Conservation (phyloP, 768 basidiomycete species). For the Mycena leptocephala region DNA sequence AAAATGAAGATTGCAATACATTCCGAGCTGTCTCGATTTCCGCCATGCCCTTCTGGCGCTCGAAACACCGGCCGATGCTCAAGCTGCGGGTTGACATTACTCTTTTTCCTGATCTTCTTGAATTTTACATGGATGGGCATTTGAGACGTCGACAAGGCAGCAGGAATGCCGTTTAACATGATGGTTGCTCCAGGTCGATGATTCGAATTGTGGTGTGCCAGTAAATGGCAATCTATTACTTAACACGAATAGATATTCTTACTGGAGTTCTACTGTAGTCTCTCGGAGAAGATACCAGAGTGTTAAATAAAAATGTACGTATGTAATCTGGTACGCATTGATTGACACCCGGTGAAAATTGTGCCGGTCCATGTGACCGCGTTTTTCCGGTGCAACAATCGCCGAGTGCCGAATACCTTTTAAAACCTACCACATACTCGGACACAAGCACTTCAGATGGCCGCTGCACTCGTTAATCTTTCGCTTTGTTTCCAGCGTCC, state of each 20-base stretch:
- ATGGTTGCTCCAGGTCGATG: no score
- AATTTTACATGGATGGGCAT: slow-evolving; percentile 1
- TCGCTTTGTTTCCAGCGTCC: slow-evolving; percentile 32
- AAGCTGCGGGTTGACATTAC: neutral
- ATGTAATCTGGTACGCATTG: no score
- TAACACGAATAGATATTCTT: no score
- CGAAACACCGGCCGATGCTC: neutral
- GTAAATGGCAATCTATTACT: no score
- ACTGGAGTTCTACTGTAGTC: no score
- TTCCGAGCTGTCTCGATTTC: neutral
- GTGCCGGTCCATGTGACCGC: slow-evolving; percentile 1
- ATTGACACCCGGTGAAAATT: slow-evolving; percentile 4
- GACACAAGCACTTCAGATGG: neutral
- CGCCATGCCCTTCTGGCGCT: slow-evolving; percentile 1
- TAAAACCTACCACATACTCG: neutral
- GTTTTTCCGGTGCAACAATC: neutral
- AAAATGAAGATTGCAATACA: neutral
- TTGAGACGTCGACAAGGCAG: neutral
- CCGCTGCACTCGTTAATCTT: slow-evolving; percentile 3
- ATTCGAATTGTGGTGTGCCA: no score
- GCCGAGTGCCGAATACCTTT: neutral
- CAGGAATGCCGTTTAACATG: no score
- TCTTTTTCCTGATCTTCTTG: neutral
- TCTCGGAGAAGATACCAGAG: no score
- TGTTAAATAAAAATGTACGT: no score